Conservation (phyloP, 306 rosid species). For the Vicia sativa region DNA sequence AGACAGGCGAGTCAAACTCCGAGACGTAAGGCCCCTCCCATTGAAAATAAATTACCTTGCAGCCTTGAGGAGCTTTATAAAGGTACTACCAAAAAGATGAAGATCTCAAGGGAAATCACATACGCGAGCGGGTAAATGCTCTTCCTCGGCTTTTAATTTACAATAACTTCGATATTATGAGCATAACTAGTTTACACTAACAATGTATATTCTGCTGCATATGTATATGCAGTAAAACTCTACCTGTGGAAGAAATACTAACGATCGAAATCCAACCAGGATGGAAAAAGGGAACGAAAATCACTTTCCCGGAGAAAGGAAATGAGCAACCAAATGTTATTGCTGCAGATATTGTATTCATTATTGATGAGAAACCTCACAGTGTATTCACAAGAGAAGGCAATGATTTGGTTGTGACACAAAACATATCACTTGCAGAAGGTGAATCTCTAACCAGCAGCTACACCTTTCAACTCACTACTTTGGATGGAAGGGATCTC, state of each 20-base stretch:
- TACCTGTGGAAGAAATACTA: conserved; percentile 79
- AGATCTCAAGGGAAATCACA: conserved; percentile 74
- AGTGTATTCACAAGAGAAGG: conserved; percentile 77
- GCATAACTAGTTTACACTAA: too few relatives aligned
- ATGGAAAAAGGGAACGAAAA: conserved; percentile 95
- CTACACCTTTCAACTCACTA: conserved; percentile 58
- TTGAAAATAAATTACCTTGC: conserved; percentile 69
- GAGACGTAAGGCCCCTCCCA: conserved; percentile 68
- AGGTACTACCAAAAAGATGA: conserved; percentile 91
- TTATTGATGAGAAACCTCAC: conserved; percentile 89
- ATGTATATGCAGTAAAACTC: conserved; percentile 54
- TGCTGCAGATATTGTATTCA: conserved; percentile 78
- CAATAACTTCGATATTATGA: too few relatives aligned
- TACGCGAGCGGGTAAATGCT: conserved; percentile 76
- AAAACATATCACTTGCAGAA: conserved; percentile 59
- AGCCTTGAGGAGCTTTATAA: conserved; percentile 90
- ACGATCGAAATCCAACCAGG: conserved; percentile 90
- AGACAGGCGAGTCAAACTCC: conserved; percentile 65
- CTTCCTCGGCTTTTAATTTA: neutral
- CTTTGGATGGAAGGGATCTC: conserved; percentile 76
- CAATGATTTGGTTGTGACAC: conserved; percentile 69
- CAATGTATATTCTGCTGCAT: too few relatives aligned
- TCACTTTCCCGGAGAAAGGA: conserved; percentile 89
- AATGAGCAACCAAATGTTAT: conserved; percentile 68
- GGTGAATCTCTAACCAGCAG: conserved; percentile 64